phyloP scores from a whole-genome alignment of 257 asterid species.

The Solanum microdontum region DNA sequence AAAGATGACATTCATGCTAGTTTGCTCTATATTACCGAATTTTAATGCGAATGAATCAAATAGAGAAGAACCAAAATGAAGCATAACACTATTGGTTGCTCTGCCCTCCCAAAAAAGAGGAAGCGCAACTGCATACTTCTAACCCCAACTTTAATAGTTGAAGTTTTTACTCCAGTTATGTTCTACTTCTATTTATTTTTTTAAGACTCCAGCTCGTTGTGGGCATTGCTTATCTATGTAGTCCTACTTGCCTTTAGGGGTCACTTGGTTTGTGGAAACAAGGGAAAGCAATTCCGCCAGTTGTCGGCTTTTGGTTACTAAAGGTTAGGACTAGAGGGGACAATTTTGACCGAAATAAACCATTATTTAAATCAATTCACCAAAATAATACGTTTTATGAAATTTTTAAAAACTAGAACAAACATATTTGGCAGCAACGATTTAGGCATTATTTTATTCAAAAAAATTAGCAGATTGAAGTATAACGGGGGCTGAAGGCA shows the following conservation, averaged over 20 bases:
- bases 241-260: background rate
- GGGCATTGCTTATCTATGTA: background rate
- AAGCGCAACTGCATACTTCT: background rate
- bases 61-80: background rate
- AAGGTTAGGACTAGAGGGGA: background rate
- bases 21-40: background rate
- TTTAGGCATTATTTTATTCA: background rate
- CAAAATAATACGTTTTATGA: background rate
- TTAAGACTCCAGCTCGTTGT: background rate
- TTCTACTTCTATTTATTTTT: background rate
- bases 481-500: no score
- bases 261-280: background rate
- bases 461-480: no score
- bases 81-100: background rate
- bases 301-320: background rate
- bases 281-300: background rate
- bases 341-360: background rate
- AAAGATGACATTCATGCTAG: background rate
- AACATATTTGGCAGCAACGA: background rate
- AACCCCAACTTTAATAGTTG: background rate
- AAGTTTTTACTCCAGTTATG: background rate
- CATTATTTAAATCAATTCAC: background rate
- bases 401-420: no score
- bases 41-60: background rate
- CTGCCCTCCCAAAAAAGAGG: background rate